phyloP scores from a whole-genome alignment of 352 stramenopile species.

The Globisporangium camurandrum region DNA sequence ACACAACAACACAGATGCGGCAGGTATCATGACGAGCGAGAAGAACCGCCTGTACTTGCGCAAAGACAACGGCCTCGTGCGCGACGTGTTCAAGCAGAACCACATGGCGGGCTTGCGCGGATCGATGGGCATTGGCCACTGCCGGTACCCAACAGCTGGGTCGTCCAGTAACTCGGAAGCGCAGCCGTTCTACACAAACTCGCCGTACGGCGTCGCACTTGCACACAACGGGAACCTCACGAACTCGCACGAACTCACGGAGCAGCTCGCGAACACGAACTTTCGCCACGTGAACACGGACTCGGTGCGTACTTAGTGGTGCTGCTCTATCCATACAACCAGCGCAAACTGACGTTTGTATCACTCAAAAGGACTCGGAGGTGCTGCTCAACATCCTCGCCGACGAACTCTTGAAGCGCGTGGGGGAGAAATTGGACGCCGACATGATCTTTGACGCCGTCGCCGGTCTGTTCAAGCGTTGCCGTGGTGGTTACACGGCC shows the following conservation, averaged over 20 bases:
- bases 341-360: no score
- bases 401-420: slow-evolving; percentile 89
- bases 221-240: slow-evolving; percentile 99
- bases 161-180: slow-evolving; percentile 86
- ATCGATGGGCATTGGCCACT: slow-evolving; percentile 96
- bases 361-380: slow-evolving; percentile 95
- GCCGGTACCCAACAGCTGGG: slow-evolving; percentile 97
- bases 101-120: slow-evolving; percentile 95
- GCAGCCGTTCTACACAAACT: slow-evolving; percentile 99
- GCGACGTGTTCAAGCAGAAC: slow-evolving; percentile 98
- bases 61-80: slow-evolving; percentile 98
- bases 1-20: slow-evolving; percentile 76
- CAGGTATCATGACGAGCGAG: slow-evolving; percentile 95
- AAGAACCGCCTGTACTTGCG: slow-evolving; percentile 92
- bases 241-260: slow-evolving; percentile 94
- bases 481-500: slow-evolving; percentile 94
- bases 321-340: neutral
- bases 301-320: slow-evolving; percentile 66
- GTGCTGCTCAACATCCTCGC: slow-evolving; percentile 98
- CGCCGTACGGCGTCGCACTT: slow-evolving; percentile 96
- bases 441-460: slow-evolving; percentile 89
- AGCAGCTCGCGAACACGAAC: slow-evolving; percentile 88
- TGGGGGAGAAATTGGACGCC: slow-evolving; percentile 56
- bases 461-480: slow-evolving; percentile 91
- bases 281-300: slow-evolving; percentile 98